Conservation (phyloP, 2,329 filamentous ascomycete genomes). For the Myriosclerotinia duriaeana region DNA sequence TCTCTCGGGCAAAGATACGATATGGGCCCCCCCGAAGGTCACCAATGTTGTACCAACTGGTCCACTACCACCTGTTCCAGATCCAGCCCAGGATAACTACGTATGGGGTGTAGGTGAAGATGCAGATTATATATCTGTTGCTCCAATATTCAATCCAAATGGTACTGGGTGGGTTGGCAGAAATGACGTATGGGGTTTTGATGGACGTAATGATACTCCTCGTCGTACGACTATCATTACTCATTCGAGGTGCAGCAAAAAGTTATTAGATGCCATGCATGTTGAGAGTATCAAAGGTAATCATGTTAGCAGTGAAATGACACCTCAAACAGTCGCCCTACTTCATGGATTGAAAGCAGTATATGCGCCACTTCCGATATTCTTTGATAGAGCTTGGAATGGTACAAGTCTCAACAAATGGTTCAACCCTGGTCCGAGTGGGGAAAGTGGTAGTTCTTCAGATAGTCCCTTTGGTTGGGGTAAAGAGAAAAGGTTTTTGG, state of each 20-base stretch:
- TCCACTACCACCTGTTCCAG: slow-evolving; percentile 59
- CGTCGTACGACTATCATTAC: slow-evolving; percentile 73
- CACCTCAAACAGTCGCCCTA: slow-evolving; percentile 68
- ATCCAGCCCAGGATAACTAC: slow-evolving; percentile 64
- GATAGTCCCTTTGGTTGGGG: slow-evolving; percentile 60
- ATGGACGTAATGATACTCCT: slow-evolving; percentile 43
- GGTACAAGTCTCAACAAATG: slow-evolving; percentile 54
- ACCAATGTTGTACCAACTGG: slow-evolving; percentile 62
- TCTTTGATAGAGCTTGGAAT: slow-evolving; percentile 72
- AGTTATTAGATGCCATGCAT: slow-evolving; percentile 74
- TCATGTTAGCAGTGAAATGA: slow-evolving; percentile 80
- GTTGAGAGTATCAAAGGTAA: slow-evolving; percentile 70
- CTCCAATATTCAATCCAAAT: slow-evolving; percentile 75
- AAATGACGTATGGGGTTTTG: slow-evolving; percentile 59
- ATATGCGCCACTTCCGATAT: slow-evolving; percentile 75
- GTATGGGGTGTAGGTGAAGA: slow-evolving; percentile 76
- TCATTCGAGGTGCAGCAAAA: slow-evolving; percentile 70
- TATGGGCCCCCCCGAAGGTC: slow-evolving; percentile 63
- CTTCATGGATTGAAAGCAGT: slow-evolving; percentile 78
- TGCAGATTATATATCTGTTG: slow-evolving; percentile 63
- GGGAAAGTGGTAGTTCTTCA: slow-evolving; percentile 51
- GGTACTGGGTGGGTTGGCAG: slow-evolving; percentile 72
- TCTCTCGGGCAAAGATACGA: slow-evolving; percentile 38
- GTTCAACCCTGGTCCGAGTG: slow-evolving; percentile 60
- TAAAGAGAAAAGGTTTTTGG: slow-evolving; percentile 56